Evolutionary conservation across 2,329 filamentous ascomycete genomes (phyloP).

Genomic region (Fusarium temperatum): DNA sequence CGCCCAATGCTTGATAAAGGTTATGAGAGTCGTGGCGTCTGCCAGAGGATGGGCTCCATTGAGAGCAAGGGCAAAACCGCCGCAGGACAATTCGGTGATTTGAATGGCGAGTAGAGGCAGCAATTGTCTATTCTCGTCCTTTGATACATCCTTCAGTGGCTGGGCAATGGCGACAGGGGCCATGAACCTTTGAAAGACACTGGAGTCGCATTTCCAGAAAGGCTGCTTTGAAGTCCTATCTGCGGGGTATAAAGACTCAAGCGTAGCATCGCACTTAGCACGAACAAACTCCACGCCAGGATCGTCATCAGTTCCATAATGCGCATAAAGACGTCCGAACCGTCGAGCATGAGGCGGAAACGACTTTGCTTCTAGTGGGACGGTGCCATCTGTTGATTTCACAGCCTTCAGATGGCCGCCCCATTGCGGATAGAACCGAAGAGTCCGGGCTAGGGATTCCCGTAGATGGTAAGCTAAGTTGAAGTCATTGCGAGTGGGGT

Average conservation of each 20-base stretch:
- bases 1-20: slow-evolving; percentile 39
- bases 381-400: slow-evolving; percentile 4
- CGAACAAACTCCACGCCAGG: slow-evolving; percentile 35
- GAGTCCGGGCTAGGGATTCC: slow-evolving; percentile 4
- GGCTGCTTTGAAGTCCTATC: neutral
- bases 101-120: slow-evolving; percentile 33
- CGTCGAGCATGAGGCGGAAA: slow-evolving; percentile 34
- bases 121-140: neutral
- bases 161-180: neutral
- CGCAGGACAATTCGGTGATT: slow-evolving; percentile 33
- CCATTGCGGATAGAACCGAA: slow-evolving; percentile 34
- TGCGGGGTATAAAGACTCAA: slow-evolving; percentile 18
- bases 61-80: slow-evolving; percentile 29
- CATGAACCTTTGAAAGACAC: slow-evolving; percentile 12
- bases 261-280: slow-evolving; percentile 11
- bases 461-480: slow-evolving; percentile 8
- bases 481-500: neutral
- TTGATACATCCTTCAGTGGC: neutral
- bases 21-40: slow-evolving; percentile 32
- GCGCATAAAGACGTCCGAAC: slow-evolving; percentile 32
- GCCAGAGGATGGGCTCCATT: slow-evolving; percentile 38
- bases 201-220: slow-evolving; percentile 19
- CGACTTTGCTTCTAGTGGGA: neutral
- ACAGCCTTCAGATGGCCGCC: slow-evolving; percentile 31
- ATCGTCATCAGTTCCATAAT: slow-evolving; percentile 24